Base-by-base conservation (phyloP, 441 rosid genomes). In the Populus trichocarpa region DNA sequence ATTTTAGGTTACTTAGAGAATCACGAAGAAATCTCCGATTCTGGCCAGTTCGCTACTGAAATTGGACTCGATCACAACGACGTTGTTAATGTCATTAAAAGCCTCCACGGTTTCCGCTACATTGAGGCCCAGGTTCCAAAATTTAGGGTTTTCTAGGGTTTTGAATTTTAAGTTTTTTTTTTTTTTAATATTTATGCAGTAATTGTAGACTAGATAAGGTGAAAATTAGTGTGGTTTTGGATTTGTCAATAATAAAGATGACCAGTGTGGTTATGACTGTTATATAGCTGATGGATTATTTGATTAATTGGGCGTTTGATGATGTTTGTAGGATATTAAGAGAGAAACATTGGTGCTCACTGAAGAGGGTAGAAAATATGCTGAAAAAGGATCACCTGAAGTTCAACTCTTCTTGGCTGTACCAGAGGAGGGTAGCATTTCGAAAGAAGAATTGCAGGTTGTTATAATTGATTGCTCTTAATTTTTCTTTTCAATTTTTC, bases 361-460 rank as follows among this genome's bases (percentile, higher is more conserved):
- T 0, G 94, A 87, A n/a, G 99, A 95, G 81, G 99, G 97, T 10
- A 84, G 82, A 76, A 89, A 84, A 25, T 95, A 93, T 81, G 93
- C 92, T 6, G 87, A 79, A 0, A 86, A 89, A 74, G 98, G 98
- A 30, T 90, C 98, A 0, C 98, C 99, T 0, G 99, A 95, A 80
- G 85, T 87, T 46, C 96, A 89, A 69, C 85, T 93, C 32, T 92
- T 95, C 84, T 82, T 85, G 86, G 96, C 97, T 18, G 83, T 92
- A 66, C 99, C 99, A 8, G 72, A 79, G 0, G 90, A 87, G 81
- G 98, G 99, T 9, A 87, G 92, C 86, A 89, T 93, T 66, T 38
- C 92, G 0, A 93, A 89, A 71, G 94, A 89, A 12, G 97, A 92
- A 66, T 84, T 95, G 23, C 89, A 90, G 98, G 99, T 89, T 79